Evolutionary conservation across 2,329 filamentous ascomycete species (phyloP).

Genomic region (Fusarium luffae): DNA sequence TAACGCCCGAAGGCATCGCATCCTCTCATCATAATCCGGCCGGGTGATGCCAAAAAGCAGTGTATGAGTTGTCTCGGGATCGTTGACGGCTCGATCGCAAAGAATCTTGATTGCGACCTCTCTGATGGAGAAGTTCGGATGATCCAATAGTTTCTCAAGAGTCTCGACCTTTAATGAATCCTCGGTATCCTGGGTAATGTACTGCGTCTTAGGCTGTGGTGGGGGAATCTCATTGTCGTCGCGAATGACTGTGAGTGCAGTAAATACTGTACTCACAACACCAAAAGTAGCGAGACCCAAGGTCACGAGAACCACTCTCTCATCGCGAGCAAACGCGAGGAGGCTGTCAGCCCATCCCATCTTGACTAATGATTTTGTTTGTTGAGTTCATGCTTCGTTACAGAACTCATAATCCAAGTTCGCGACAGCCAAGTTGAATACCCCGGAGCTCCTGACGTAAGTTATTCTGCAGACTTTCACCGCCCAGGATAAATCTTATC

Average conservation of each 20-base stretch:
- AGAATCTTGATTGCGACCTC: constrained; percentile 73
- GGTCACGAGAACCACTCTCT: constrained; percentile 64
- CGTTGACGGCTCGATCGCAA: constrained; percentile 68
- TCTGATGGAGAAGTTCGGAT: constrained; percentile 78
- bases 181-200: constrained; percentile 80
- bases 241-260: constrained; percentile 69
- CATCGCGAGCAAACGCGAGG: constrained; percentile 56
- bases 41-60: constrained; percentile 69
- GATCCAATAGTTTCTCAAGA: constrained; percentile 73
- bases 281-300: constrained; percentile 69
- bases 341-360: constrained; percentile 55
- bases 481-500: background rate
- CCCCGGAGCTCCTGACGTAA: constrained; percentile 28
- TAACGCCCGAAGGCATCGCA: constrained; percentile 66
- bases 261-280: constrained; percentile 67
- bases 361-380: constrained; percentile 32
- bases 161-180: constrained; percentile 75
- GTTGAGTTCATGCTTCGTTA: constrained; percentile 25
- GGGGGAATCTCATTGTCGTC: constrained; percentile 74
- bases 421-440: background rate
- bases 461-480: constrained; percentile 30
- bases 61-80: constrained; percentile 60
- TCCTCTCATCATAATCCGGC: constrained; percentile 68
- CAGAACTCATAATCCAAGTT: background rate
- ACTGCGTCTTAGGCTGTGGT: constrained; percentile 72